Evolutionary conservation across 345 rosid genomes (phyloP).

Genomic region (Euphorbia pulcherrima): DNA sequence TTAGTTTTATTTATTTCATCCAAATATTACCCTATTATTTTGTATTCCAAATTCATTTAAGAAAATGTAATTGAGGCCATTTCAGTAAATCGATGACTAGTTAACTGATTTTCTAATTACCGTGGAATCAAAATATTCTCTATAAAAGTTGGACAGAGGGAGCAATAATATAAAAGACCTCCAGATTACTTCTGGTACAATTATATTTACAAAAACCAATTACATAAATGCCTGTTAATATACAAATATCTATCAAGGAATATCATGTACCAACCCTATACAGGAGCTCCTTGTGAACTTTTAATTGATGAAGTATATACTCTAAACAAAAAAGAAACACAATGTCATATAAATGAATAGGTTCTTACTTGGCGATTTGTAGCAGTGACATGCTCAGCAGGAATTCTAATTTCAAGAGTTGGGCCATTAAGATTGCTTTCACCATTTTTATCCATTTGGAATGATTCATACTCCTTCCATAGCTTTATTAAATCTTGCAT

Average conservation of each 20-base stretch:
- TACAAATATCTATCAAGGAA: not conserved
- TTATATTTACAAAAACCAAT: not conserved
- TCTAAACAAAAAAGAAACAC: not conserved
- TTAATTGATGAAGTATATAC: not conserved
- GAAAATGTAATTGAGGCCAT: too few species aligned
- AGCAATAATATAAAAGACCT: not conserved
- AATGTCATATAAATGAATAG: constrained; percentile 7
- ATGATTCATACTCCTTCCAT: constrained; percentile 78
- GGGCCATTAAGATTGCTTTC: constrained; percentile 69
- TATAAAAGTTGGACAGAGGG: too few species aligned
- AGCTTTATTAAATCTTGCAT: constrained; percentile 95
- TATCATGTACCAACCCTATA: not conserved
- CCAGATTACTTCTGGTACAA: not conserved
- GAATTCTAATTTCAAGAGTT: constrained; percentile 89
- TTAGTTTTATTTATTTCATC: too few species aligned
- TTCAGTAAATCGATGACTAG: too few species aligned
- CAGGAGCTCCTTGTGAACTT: not conserved
- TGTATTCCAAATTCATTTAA: too few species aligned
- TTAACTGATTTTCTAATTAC: too few species aligned
- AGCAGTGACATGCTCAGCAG: constrained; percentile 98
- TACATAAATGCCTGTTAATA: not conserved
- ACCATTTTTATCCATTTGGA: constrained; percentile 68
- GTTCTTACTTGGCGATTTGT: constrained; percentile 92
- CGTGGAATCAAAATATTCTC: too few species aligned
- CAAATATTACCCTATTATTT: too few species aligned